Evolutionary conservation across 441 rosid genomes (phyloP).

Genomic region (Macaranga tanarius): DNA sequence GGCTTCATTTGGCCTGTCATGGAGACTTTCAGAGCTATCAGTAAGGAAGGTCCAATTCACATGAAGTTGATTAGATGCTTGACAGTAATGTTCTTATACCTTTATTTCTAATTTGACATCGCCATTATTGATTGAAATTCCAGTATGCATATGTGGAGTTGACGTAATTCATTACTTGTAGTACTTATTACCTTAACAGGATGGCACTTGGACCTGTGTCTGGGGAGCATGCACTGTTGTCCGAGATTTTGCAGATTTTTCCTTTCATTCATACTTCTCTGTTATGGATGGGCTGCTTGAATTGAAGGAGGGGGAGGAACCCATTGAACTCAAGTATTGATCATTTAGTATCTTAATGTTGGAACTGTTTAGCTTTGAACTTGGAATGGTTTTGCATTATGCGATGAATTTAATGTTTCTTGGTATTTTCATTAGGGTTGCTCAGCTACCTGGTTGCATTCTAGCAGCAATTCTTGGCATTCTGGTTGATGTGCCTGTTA

Average conservation of each 20-base stretch:
- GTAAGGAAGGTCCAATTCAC: conserved; percentile 16
- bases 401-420: not conserved
- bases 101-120: not conserved
- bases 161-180: not conserved
- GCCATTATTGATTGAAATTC: not conserved
- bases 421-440: conserved; percentile 12
- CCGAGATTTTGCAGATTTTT: conserved; percentile 30
- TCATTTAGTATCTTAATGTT: not conserved
- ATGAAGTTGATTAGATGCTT: conserved; percentile 23
- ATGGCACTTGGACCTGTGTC: conserved; percentile 30
- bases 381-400: not conserved
- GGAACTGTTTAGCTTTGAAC: not conserved
- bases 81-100: conserved; percentile 5
- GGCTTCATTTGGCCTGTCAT: conserved; percentile 29
- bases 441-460: conserved; percentile 25
- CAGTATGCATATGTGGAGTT: not conserved
- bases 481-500: conserved; percentile 26
- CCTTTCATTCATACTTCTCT: conserved; percentile 32
- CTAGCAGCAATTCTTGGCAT: conserved; percentile 25
- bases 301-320: conserved; percentile 25
- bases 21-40: conserved; percentile 29
- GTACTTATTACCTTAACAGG: conserved; percentile 7
- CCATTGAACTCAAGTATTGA: conserved; percentile 23
- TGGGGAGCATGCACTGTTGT: conserved; percentile 28
- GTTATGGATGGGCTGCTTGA: conserved; percentile 27